These are phyloP conservation scores for Ceratobasidium sp. DNA, from an alignment of 1,284 basidiomycete genomes.

Conservation along the genomic window DNA sequence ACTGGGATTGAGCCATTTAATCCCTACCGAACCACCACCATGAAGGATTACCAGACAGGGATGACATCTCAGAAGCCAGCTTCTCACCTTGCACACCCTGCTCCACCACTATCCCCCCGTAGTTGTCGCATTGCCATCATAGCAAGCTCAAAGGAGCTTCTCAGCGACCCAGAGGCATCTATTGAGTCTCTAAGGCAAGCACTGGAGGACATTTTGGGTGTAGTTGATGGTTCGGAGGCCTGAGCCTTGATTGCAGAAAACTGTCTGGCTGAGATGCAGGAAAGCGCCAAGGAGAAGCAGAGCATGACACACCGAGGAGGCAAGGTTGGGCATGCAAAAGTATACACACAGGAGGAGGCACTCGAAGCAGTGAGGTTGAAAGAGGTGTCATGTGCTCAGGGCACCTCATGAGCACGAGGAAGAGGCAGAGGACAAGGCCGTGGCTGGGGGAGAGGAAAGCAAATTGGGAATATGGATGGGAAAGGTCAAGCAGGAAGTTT, in stretches of 20 bases:
- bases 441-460: too few relatives aligned
- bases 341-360: background rate
- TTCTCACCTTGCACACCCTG: background rate
- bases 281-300: background rate
- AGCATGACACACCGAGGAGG: background rate
- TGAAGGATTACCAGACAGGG: background rate
- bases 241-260: background rate
- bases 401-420: too few relatives aligned
- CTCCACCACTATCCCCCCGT: background rate
- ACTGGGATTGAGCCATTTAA: conserved; percentile 25
- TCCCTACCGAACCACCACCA: background rate
- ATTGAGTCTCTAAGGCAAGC: background rate
- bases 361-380: background rate
- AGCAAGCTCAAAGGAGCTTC: background rate
- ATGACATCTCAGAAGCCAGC: background rate
- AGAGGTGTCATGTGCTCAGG: conserved; percentile 15
- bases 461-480: too few relatives aligned
- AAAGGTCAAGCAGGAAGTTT: too few relatives aligned
- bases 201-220: background rate
- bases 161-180: background rate
- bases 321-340: background rate
- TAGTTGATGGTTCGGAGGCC: conserved; percentile 27
- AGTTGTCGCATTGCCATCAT: background rate
- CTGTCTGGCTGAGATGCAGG: background rate
- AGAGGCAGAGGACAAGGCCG: too few relatives aligned